These are phyloP conservation scores for Protea cynaroides DNA, from an alignment of 164 flowering plant genomes.

Conservation along the genomic window DNA sequence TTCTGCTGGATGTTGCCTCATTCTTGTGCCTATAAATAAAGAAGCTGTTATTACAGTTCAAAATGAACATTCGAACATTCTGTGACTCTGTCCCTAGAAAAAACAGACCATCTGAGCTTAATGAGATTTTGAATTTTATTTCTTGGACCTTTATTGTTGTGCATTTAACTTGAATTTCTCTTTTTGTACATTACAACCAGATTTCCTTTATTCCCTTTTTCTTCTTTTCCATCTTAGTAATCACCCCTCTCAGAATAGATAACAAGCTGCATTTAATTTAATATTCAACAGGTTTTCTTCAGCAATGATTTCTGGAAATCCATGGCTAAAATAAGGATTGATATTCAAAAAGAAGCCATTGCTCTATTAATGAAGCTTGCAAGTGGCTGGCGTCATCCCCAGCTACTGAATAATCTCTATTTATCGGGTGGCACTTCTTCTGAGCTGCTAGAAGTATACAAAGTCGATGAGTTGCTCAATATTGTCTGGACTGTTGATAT, in stretches of 20 bases:
- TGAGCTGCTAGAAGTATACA: constrained; percentile 22
- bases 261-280: not conserved
- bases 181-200: no score
- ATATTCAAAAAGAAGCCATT: constrained; percentile 19
- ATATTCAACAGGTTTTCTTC: constrained; percentile 27
- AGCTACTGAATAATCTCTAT: constrained; percentile 2
- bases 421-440: constrained; percentile 15
- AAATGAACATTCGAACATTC: no score
- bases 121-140: no score
- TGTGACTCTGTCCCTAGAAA: no score
- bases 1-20: no score
- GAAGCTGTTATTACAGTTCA: no score
- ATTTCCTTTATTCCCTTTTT: no score
- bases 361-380: constrained; percentile 30
- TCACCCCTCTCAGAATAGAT: not conserved
- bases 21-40: no score
- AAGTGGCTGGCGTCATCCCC: constrained; percentile 35
- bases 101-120: no score
- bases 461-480: constrained; percentile 16
- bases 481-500: constrained; percentile 50
- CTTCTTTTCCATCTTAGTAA: no score
- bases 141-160: no score
- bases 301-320: constrained; percentile 28
- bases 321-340: constrained; percentile 9
- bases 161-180: no score